Evolutionary conservation across 1,284 basidiomycete species (phyloP).

Genomic region (Fomitopsis schrenkii): DNA sequence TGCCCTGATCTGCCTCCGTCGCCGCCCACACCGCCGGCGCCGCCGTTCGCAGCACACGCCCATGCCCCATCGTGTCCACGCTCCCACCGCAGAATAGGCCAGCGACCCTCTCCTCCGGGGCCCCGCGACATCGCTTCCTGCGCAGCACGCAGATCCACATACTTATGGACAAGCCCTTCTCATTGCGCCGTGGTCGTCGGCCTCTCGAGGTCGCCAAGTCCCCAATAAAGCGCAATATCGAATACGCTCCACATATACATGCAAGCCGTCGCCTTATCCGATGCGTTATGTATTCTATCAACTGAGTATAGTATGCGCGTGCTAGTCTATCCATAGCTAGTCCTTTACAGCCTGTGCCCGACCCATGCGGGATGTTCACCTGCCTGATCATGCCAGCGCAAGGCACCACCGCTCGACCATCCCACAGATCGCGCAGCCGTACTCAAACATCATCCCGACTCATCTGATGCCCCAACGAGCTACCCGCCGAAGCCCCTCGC

Average conservation of each 20-base stretch:
- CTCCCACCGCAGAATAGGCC: not conserved
- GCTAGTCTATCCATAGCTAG: conserved; percentile 1
- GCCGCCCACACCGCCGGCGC: not conserved
- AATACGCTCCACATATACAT: not conserved
- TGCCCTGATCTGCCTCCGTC: not conserved
- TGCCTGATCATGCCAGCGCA: not conserved
- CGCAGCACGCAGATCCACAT: not conserved
- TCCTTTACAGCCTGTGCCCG: not conserved
- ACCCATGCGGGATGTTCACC: not conserved
- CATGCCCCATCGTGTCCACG: not conserved
- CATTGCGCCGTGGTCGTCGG: not conserved
- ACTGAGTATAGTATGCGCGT: not conserved
- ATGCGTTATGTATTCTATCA: not conserved
- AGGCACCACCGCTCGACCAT: not conserved
- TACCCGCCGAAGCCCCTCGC: not conserved
- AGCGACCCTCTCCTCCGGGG: not conserved
- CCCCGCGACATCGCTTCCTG: not conserved
- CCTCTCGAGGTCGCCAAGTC: not conserved
- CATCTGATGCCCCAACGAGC: not conserved
- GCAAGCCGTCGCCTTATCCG: not conserved
- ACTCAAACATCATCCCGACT: not conserved
- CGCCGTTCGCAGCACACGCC: not conserved
- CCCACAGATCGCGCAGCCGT: not conserved
- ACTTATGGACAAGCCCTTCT: not conserved
- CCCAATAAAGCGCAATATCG: not conserved